Evolutionary conservation across 164 flowering plant genomes (phyloP).

Genomic region (Kalanchoe fedtschenkoi): DNA sequence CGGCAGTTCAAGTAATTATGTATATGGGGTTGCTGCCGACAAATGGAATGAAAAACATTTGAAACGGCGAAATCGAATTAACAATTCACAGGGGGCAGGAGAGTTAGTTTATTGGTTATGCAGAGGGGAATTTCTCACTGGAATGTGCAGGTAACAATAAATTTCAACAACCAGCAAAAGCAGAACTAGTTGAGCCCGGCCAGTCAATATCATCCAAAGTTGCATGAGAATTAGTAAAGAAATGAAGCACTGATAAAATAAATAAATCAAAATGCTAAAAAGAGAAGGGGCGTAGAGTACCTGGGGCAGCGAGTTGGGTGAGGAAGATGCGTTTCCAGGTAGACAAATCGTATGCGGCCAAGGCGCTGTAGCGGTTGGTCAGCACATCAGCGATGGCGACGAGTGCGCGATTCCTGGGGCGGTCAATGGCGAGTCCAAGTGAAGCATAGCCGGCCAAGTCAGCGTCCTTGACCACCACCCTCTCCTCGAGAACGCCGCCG

Average conservation of each 20-base stretch:
- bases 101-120: background rate
- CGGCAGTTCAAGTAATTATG: background rate
- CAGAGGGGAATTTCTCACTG: background rate
- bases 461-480: constrained; percentile 31
- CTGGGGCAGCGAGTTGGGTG: constrained; percentile 53
- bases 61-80: too few species aligned
- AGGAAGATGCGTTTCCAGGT: constrained; percentile 67
- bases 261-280: background rate
- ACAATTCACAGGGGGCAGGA: background rate
- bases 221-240: too few species aligned
- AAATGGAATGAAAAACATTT: background rate
- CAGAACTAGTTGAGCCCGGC: too few species aligned
- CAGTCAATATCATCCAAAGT: too few species aligned
- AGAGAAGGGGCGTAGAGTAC: constrained; percentile 22
- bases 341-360: constrained; percentile 73
- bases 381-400: constrained; percentile 47
- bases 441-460: constrained; percentile 57
- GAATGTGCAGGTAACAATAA: too few species aligned
- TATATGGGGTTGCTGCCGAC: background rate
- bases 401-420: constrained; percentile 51
- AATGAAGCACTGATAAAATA: too few species aligned
- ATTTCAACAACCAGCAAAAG: too few species aligned
- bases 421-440: constrained; percentile 53
- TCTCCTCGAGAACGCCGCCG: constrained; percentile 25
- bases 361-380: constrained; percentile 42